phyloP scores from a whole-genome alignment of 2,329 filamentous ascomycete genomes.

The Parascedosporium putredinis region DNA sequence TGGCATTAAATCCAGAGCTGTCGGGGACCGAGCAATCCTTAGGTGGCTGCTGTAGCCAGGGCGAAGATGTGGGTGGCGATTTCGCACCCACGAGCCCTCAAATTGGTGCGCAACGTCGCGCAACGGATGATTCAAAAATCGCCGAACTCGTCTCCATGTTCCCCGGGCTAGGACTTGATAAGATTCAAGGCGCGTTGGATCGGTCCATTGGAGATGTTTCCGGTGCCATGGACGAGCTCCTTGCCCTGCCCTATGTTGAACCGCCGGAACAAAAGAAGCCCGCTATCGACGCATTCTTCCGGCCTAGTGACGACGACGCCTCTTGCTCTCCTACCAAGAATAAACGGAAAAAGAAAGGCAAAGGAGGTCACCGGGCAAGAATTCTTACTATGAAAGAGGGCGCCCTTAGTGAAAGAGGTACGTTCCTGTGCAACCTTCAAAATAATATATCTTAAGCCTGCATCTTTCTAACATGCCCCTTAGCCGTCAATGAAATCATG shows the following conservation, averaged over 20 bases:
- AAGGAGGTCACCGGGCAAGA: slow-evolving; percentile 24
- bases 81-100: slow-evolving; percentile 15
- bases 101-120: slow-evolving; percentile 21
- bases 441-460: not conserved
- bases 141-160: slow-evolving; percentile 60
- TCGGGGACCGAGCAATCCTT: not conserved
- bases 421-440: no score
- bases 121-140: slow-evolving; percentile 51
- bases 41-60: not conserved
- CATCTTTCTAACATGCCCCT: not conserved
- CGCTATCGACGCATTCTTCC: slow-evolving; percentile 73
- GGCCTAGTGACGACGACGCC: slow-evolving; percentile 35
- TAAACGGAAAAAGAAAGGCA: slow-evolving; percentile 31
- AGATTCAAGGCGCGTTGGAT: slow-evolving; percentile 56
- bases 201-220: slow-evolving; percentile 59
- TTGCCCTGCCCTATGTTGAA: slow-evolving; percentile 70
- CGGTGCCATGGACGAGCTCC: slow-evolving; percentile 64
- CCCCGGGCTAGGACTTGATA: slow-evolving; percentile 52
- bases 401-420: not conserved
- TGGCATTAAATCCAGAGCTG: not conserved
- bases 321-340: slow-evolving; percentile 13
- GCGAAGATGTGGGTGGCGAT: slow-evolving; percentile 17
- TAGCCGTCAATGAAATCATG: slow-evolving; percentile 29
- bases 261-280: slow-evolving; percentile 46
- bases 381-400: slow-evolving; percentile 10